These are phyloP conservation scores for Vicia sativa DNA, from an alignment of 306 rosid species.

Conservation along the genomic window DNA sequence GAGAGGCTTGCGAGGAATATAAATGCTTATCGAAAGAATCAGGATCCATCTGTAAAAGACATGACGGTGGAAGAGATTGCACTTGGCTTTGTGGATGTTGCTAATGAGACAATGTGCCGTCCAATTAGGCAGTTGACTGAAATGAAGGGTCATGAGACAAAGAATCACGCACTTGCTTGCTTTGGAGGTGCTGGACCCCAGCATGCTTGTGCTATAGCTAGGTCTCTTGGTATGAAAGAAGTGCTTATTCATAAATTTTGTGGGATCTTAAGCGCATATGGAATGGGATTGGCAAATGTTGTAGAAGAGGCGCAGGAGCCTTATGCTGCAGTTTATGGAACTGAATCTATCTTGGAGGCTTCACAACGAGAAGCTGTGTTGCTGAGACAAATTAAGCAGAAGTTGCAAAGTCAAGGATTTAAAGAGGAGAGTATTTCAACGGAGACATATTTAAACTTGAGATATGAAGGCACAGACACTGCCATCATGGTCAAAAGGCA, in stretches of 20 bases:
- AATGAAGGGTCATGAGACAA: slow-evolving; percentile 97
- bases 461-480: slow-evolving; percentile 96
- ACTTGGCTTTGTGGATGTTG: slow-evolving; percentile 87
- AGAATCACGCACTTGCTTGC: slow-evolving; percentile 94
- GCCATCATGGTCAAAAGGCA: slow-evolving; percentile 82
- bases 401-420: slow-evolving; percentile 78
- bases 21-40: slow-evolving; percentile 66
- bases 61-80: slow-evolving; percentile 89
- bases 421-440: slow-evolving; percentile 63
- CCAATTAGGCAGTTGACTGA: slow-evolving; percentile 93
- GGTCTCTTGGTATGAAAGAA: slow-evolving; percentile 92
- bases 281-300: slow-evolving; percentile 99
- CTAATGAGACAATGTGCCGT: slow-evolving; percentile 97
- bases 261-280: slow-evolving; percentile 95
- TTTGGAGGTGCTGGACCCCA: slow-evolving; percentile 99
- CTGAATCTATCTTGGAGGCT: slow-evolving; percentile 61
- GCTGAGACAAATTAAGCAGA: slow-evolving; percentile 66
- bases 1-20: slow-evolving; percentile 74
- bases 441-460: slow-evolving; percentile 80
- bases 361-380: slow-evolving; percentile 64
- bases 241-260: slow-evolving; percentile 86
- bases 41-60: slow-evolving; percentile 64
- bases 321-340: slow-evolving; percentile 69
- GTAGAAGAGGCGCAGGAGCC: slow-evolving; percentile 96
- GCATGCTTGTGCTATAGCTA: slow-evolving; percentile 96